A percentile compares a stretch with the other conserved stretches of the same genome.
phyloP scores from a whole-genome alignment of 352 stramenopile species.

The Blastocystis sp. region DNA sequence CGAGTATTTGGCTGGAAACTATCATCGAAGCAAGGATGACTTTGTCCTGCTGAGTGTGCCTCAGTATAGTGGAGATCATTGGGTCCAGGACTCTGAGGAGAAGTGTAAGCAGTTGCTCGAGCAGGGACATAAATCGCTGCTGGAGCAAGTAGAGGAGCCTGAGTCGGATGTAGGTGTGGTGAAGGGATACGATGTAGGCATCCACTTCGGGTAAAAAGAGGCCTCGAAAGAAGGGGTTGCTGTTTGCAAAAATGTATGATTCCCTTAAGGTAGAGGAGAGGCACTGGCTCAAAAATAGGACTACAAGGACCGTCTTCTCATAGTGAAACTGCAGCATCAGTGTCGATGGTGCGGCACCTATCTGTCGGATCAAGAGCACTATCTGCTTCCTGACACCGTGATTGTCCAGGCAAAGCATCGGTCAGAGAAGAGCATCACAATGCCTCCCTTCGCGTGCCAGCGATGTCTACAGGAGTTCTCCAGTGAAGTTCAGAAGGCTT shows the following conservation, averaged over 20 bases:
- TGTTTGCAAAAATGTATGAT: not conserved
- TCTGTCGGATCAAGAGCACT: conserved; percentile 63
- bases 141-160: not conserved
- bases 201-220: conserved; percentile 75
- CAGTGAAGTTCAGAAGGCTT: not conserved
- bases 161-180: not conserved
- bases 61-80: conserved; percentile 68
- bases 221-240: conserved; percentile 67
- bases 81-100: conserved; percentile 68
- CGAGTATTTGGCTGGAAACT: conserved; percentile 81
- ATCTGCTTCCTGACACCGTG: conserved; percentile 67
- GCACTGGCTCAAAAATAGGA: conserved; percentile 62
- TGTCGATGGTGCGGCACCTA: not conserved
- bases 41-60: conserved; percentile 67
- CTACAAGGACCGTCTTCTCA: conserved; percentile 34
- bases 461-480: not conserved
- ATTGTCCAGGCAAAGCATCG: conserved; percentile 62
- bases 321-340: conserved; percentile 51
- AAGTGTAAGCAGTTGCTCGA: conserved; percentile 68
- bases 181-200: not conserved
- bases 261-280: conserved; percentile 14
- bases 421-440: not conserved
- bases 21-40: conserved; percentile 73
- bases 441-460: not conserved
- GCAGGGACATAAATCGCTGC: not conserved